Evolutionary conservation across 495 filamentous ascomycete genomes (phyloP).

Genomic region (Cladorrhinum samala): DNA sequence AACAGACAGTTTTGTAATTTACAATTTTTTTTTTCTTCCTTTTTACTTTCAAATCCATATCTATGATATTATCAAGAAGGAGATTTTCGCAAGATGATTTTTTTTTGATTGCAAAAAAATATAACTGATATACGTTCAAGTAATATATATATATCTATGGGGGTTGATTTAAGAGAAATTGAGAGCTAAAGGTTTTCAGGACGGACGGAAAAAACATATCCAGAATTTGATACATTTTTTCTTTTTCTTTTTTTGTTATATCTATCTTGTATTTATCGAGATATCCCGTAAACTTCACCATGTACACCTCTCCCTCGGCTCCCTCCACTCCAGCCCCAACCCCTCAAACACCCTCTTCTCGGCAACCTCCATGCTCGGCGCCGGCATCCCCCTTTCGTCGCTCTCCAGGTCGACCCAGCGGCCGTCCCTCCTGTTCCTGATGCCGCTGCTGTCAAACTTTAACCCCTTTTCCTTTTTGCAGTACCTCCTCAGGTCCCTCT

Average conservation of each 20-base stretch:
- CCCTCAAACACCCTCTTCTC: slow-evolving; percentile 78
- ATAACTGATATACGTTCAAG: too few species aligned
- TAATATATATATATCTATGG: too few species aligned
- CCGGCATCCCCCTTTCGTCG: slow-evolving; percentile 33
- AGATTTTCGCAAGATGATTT: too few species aligned
- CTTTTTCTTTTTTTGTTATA: not conserved
- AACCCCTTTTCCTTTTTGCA: slow-evolving; percentile 64
- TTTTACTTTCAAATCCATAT: too few species aligned
- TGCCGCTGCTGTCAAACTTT: slow-evolving; percentile 89
- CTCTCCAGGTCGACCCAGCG: slow-evolving; percentile 57
- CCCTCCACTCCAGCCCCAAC: slow-evolving; percentile 65
- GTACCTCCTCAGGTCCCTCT: slow-evolving; percentile 77
- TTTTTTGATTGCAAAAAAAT: too few species aligned
- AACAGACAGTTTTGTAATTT: too few species aligned
- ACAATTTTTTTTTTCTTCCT: too few species aligned
- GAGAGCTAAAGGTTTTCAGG: too few species aligned
- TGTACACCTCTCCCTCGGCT: slow-evolving; percentile 72
- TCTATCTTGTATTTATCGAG: too few species aligned
- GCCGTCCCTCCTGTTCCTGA: slow-evolving; percentile 60
- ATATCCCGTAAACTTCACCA: too few species aligned
- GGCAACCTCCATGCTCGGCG: slow-evolving; percentile 56
- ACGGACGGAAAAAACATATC: not conserved
- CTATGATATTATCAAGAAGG: too few species aligned
- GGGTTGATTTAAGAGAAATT: too few species aligned
- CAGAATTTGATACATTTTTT: not conserved